These are phyloP conservation scores for Suhomyces tanzawaensis DNA, from an alignment of 805 yeast genomes.

Conservation along the genomic window DNA sequence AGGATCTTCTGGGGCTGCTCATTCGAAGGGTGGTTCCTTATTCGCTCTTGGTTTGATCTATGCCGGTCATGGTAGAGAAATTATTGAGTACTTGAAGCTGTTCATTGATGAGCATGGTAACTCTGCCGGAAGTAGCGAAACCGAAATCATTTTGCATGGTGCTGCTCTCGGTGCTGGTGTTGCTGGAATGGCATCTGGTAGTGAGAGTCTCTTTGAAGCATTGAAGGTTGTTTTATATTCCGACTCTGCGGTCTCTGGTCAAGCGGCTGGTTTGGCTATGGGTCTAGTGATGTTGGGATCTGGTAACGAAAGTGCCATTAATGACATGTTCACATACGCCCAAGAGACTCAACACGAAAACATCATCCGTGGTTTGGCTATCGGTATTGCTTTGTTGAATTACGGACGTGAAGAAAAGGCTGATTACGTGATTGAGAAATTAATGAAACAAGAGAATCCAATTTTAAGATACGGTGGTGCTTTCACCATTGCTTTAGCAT, in stretches of 20 bases:
- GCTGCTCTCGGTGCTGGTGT: constrained; percentile 94
- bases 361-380: constrained; percentile 87
- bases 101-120: constrained; percentile 66
- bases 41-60: constrained; percentile 90
- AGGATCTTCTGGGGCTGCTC: constrained; percentile 72
- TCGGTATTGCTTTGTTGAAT: constrained; percentile 82
- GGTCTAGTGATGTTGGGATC: constrained; percentile 95
- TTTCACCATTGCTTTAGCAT: constrained; percentile 89
- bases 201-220: constrained; percentile 71
- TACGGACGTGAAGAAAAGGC: constrained; percentile 86
- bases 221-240: constrained; percentile 79
- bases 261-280: constrained; percentile 95
- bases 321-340: constrained; percentile 87
- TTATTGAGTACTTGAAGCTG: constrained; percentile 71
- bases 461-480: constrained; percentile 95
- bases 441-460: constrained; percentile 74
- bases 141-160: constrained; percentile 88
- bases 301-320: constrained; percentile 61
- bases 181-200: constrained; percentile 91
- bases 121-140: constrained; percentile 63
- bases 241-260: constrained; percentile 92
- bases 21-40: constrained; percentile 93
- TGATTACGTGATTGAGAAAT: constrained; percentile 59
- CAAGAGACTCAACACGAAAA: constrained; percentile 95
- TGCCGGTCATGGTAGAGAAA: constrained; percentile 94